Conservation (phyloP, 139 green algal species). For the Monoraphidium neglectum region DNA sequence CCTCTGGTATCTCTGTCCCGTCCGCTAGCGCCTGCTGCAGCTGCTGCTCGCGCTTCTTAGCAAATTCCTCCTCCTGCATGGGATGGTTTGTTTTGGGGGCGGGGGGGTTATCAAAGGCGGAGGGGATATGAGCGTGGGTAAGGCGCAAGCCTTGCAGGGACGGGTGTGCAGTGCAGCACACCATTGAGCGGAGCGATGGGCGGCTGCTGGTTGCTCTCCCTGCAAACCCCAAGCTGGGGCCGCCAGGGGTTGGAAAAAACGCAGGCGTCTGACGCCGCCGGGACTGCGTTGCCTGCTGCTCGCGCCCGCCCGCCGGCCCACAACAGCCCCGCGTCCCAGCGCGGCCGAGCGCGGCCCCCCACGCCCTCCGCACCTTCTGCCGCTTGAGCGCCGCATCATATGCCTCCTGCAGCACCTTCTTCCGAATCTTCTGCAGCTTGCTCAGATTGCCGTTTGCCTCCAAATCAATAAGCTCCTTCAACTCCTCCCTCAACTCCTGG, state of each 20-base stretch:
- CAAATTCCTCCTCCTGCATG: slow-evolving; percentile 49
- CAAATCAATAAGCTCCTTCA: slow-evolving; percentile 73
- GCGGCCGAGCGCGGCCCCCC: too few relatives aligned
- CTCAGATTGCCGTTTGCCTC: slow-evolving; percentile 72
- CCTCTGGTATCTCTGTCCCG: too few relatives aligned
- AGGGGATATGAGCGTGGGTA: not conserved
- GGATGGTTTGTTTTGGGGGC: not conserved
- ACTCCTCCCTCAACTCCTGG: slow-evolving; percentile 61
- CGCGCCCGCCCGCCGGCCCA: not conserved
- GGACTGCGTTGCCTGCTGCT: not conserved
- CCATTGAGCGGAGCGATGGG: too few relatives aligned
- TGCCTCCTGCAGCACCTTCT: slow-evolving; percentile 83
- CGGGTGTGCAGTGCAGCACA: not conserved
- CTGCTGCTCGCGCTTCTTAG: slow-evolving; percentile 25
- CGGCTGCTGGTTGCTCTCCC: too few relatives aligned
- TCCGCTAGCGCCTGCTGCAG: not conserved
- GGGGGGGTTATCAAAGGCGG: too few relatives aligned
- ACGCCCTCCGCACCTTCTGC: slow-evolving; percentile 59
- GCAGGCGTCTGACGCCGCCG: too few relatives aligned
- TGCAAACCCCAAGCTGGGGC: too few relatives aligned
- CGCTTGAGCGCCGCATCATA: slow-evolving; percentile 80
- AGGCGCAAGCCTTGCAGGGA: not conserved
- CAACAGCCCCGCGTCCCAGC: not conserved
- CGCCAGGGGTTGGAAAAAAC: too few relatives aligned
- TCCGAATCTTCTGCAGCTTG: slow-evolving; percentile 72